A percentile compares a stretch with the other conserved stretches of the same genome.
phyloP scores from a whole-genome alignment of 345 rosid genomes.

The Gynandropsis gynandra region DNA sequence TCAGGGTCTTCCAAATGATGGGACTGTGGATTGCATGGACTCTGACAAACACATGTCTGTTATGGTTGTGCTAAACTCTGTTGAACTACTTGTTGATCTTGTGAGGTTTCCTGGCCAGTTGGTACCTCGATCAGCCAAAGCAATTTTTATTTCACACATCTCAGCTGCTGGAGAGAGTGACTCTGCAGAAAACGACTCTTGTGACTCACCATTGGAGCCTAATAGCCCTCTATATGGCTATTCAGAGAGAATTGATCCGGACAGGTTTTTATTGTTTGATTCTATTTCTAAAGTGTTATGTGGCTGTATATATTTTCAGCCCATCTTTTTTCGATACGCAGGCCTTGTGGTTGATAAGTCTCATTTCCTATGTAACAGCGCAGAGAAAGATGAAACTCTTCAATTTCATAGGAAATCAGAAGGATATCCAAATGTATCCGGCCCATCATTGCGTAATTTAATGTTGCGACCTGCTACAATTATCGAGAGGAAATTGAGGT shows the following conservation, averaged over 20 bases:
- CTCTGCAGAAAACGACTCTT: conserved; percentile 97
- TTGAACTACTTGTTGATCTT: conserved; percentile 84
- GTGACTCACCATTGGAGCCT: conserved; percentile 98
- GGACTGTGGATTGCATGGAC: conserved; percentile 67
- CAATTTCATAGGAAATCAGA: conserved; percentile 62
- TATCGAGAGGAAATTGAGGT: conserved; percentile 68
- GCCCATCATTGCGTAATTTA: conserved; percentile 56
- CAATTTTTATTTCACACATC: conserved; percentile 81
- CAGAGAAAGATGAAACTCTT: conserved; percentile 75
- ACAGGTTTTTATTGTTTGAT: conserved; percentile 40
- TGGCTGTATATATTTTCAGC: conserved; percentile 3
- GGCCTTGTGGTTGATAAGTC: conserved; percentile 19
- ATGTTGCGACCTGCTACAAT: conserved; percentile 51
- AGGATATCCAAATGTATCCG: conserved; percentile 52
- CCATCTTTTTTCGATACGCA: conserved; percentile 11
- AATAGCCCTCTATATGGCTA: conserved; percentile 87
- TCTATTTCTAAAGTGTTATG: conserved; percentile 14
- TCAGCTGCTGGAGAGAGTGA: conserved; percentile 95
- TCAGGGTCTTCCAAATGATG: conserved; percentile 96
- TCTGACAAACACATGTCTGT: conserved; percentile 92
- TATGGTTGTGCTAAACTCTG: conserved; percentile 68
- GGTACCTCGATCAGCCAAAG: conserved; percentile 76
- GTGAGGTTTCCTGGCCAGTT: conserved; percentile 94
- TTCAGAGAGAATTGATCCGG: conserved; percentile 65
- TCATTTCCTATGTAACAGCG: conserved; percentile 38